Percentiles rank a stretch among this genome's conserved stretches.
phyloP scores from a whole-genome alignment of 192 early-diverging fungal species.

The Phycomyces nitens region DNA sequence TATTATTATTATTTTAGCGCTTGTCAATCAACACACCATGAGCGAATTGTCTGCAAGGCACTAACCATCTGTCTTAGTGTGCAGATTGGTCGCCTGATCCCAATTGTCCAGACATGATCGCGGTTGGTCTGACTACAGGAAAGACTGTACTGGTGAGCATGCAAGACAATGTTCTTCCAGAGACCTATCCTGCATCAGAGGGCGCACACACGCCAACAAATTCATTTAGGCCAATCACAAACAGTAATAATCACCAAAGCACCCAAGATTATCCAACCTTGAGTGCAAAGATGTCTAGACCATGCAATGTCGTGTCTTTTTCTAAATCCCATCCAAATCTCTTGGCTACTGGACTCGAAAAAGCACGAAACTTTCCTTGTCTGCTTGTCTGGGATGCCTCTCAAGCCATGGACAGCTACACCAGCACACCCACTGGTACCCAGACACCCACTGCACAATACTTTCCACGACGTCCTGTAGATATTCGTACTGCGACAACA shows the following conservation, averaged over 20 bases:
- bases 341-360: constrained; percentile 70
- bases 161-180: constrained; percentile 29
- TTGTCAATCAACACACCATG: no score
- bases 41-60: no score
- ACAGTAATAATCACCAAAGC: constrained; percentile 13
- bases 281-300: constrained; percentile 49
- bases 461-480: background rate
- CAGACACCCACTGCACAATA: constrained; percentile 14
- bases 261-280: constrained; percentile 39
- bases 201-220: constrained; percentile 12
- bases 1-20: no score
- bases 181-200: constrained; percentile 15
- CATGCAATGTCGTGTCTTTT: constrained; percentile 73
- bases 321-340: constrained; percentile 55
- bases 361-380: constrained; percentile 67
- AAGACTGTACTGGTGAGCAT: constrained; percentile 51
- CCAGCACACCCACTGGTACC: constrained; percentile 11
- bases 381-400: constrained; percentile 76
- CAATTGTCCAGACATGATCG: constrained; percentile 52
- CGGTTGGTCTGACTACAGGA: constrained; percentile 58
- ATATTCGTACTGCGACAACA: background rate
- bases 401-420: constrained; percentile 39
- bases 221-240: background rate
- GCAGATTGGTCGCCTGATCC: constrained; percentile 66
- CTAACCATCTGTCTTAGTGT: constrained; percentile 40